Evolutionary conservation across 2,329 filamentous ascomycete genomes (phyloP), one percentile per base, ranked within the genome.

Genomic region (Verticillium zaregamsianum): DNA sequence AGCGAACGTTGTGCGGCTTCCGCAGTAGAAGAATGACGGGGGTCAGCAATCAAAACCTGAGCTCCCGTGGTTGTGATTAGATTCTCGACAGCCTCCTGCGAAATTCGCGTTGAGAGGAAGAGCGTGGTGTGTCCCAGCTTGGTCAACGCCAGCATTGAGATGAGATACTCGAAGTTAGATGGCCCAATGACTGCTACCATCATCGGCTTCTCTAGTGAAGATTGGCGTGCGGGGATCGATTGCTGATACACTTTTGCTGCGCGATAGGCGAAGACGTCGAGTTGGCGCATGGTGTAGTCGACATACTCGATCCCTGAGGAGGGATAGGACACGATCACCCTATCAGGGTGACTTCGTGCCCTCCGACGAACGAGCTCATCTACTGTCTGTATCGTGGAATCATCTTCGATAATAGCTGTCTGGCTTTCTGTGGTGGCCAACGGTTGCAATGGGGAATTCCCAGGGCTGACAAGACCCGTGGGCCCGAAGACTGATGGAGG

Each of bases 81-180:
- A 3, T 68, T 69, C 37, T 73, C 70, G 39, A 76, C 65, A 1
- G 74, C 74, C 6, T 66, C 68, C 1, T 70, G 66, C 1, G 74
- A 69, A 33, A 77, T 71, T 23, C 73, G 67, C 3, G 73, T 75
- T 3, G 74, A 77, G 17, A 77, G 63, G 54, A 76, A 71, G 11
- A 77, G 63, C 3, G 77, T 76, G 0, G 82, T 80, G 71, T 84
- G 83, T 9, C 85, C 85, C 14, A 87, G 72, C 63, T 83, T 80
- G 32, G 77, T 79, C 57, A 88, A 67, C 0, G 82, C 84, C 55
- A 86, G 76, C 52, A 82, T 73, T 4, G 82, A 80, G 39, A 86
- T 73, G 40, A 86, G 75, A 63, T 84, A 84, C 60, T 84, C 80
- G 11, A 87, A 73, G 64, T 82, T 80, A 1, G 83, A 85, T 0